Evolutionary conservation across 1,284 basidiomycete genomes (phyloP), one percentile per base, ranked within the genome.

Genomic region (Porodaedalea pini): DNA sequence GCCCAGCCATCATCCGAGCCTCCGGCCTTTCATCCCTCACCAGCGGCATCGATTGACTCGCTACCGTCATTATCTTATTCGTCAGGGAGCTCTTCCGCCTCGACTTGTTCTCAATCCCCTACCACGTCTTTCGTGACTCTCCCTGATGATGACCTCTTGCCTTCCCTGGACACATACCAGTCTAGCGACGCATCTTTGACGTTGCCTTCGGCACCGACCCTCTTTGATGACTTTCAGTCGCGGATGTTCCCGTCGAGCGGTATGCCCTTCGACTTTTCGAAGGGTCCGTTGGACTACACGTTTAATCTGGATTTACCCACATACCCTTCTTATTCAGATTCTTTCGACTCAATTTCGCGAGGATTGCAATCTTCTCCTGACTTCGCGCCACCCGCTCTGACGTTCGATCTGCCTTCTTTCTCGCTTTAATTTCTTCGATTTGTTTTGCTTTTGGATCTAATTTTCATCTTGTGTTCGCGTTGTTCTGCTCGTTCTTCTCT

Each of bases 61-160:
- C 36, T 50, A 13, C 51, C 51, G 25, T 53, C 51, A 13, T 41
- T 53, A 43, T 41, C 39, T 21, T 44, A 53, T n/a, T 53, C 51
- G n/a, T 27, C 39, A 13, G n/a, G 15, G 19, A 43, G 51, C 23
- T 29, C 51, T 44, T 53, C 51, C 7, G 36, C 51, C 3, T 53
- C 51, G 31, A 43, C 32, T 4, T 34, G 17, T 27, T 37, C 51
- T 34, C 23, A 41, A 13, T 53, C 51, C 2, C 51, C 51, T 15
- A 17, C 29, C 10, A n/a, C 39, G 3, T 39, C 51, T 31, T 39
- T 44, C 19, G 4, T 19, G 2, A 10, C 37, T 27, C 37, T 53
- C 15, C 32, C 48, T n/a, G 19, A 50, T 17, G 48, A 36, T 15
- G 23, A 31, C 3, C 48, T 4, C 10, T 23, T 17, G 19, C 21